Conservation (phyloP, 495 filamentous ascomycete genomes). For the Penicillium chermesinum region DNA sequence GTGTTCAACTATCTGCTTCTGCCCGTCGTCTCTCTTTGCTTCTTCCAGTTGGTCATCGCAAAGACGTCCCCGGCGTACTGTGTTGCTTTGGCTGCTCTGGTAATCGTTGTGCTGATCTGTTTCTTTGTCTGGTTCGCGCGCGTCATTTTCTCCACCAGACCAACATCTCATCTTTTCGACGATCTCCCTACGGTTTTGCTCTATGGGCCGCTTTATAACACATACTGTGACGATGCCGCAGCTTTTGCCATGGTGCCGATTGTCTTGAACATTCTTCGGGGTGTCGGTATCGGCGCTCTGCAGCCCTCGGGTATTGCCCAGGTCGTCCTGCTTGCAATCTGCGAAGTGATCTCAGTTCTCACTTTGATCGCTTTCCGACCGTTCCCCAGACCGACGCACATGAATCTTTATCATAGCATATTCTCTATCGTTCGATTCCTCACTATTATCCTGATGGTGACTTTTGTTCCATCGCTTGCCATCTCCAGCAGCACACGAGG, state of each 20-base stretch:
- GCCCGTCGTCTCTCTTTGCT: conserved; percentile 76
- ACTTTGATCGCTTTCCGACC: conserved; percentile 86
- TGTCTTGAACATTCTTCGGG: conserved; percentile 75
- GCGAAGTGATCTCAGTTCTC: conserved; percentile 86
- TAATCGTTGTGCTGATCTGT: conserved; percentile 63
- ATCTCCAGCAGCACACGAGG: conserved; percentile 73
- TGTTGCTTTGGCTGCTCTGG: conserved; percentile 65
- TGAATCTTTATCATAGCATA: conserved; percentile 90
- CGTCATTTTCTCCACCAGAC: conserved; percentile 73
- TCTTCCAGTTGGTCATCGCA: conserved; percentile 86
- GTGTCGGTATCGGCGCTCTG: conserved; percentile 83
- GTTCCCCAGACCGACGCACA: conserved; percentile 87
- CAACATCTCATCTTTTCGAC: conserved; percentile 83
- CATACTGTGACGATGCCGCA: conserved; percentile 82
- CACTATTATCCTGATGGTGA: conserved; percentile 74
- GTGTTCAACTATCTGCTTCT: conserved; percentile 88
- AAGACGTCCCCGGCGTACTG: conserved; percentile 58
- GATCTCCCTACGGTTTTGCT: conserved; percentile 83
- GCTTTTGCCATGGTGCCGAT: conserved; percentile 84
- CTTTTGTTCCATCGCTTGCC: conserved; percentile 78
- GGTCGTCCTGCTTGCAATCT: conserved; percentile 84
- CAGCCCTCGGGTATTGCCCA: conserved; percentile 92
- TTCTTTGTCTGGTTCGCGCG: conserved; percentile 75
- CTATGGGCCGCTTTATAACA: conserved; percentile 97
- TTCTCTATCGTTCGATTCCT: conserved; percentile 75